Evolutionary conservation across 805 yeast species (phyloP).

Genomic region (Yarrowia bubula): DNA sequence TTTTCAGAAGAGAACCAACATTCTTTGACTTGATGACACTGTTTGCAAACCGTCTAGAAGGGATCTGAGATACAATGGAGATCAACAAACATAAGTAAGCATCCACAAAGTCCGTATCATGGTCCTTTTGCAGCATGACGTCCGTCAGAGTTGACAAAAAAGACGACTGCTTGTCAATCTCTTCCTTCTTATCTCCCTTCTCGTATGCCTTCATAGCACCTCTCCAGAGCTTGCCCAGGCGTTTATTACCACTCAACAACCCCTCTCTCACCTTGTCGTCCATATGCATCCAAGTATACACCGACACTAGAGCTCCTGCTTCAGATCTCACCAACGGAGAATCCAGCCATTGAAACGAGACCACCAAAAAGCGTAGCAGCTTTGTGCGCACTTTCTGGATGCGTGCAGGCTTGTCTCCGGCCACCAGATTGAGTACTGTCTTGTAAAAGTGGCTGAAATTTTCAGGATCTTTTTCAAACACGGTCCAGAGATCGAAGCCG

Average conservation of each 20-base stretch:
- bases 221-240: conserved; percentile 34
- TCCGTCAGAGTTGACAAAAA: neutral
- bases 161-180: conserved; percentile 20
- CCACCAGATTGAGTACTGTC: conserved; percentile 37
- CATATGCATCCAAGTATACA: conserved; percentile 41
- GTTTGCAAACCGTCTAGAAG: conserved; percentile 44
- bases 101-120: conserved; percentile 6
- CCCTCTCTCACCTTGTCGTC: conserved; percentile 29
- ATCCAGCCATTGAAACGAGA: conserved; percentile 35
- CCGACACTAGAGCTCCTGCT: conserved; percentile 40
- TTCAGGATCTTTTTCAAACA: conserved; percentile 32
- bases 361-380: conserved; percentile 35
- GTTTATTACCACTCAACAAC: conserved; percentile 32
- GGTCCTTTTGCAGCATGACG: neutral
- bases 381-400: conserved; percentile 25
- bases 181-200: conserved; percentile 30
- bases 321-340: conserved; percentile 32
- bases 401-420: conserved; percentile 23
- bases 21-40: conserved; percentile 38
- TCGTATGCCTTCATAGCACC: conserved; percentile 32
- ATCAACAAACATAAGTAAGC: conserved; percentile 32
- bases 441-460: conserved; percentile 39
- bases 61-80: conserved; percentile 42
- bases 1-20: conserved; percentile 32
- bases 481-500: conserved; percentile 27